A percentile compares a stretch with the other conserved stretches of the same genome.
Conservation (phyloP, 1,284 basidiomycete genomes). For the Xerocomus amazonicus region DNA sequence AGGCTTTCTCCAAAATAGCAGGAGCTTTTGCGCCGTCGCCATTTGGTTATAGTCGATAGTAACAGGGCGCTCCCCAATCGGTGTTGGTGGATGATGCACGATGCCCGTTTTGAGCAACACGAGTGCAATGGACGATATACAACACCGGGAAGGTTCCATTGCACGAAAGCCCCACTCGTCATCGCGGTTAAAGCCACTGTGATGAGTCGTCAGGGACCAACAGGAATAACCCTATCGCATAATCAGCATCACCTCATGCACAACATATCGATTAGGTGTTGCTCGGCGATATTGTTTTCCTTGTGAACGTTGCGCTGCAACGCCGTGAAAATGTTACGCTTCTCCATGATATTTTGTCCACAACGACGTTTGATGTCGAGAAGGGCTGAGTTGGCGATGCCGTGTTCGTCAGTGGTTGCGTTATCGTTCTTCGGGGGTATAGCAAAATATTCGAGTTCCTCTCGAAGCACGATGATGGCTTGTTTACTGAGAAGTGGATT, state of each 20-base stretch:
- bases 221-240: constrained; percentile 14
- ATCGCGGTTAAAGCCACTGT: constrained; percentile 91
- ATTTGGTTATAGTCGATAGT: constrained; percentile 90
- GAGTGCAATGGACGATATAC: constrained; percentile 96
- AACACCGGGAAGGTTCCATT: constrained; percentile 91
- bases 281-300: constrained; percentile 98
- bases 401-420: constrained; percentile 70
- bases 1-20: constrained; percentile 98
- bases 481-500: constrained; percentile 95
- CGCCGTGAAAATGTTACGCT: constrained; percentile 94
- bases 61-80: constrained; percentile 59
- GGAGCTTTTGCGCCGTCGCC: constrained; percentile 94
- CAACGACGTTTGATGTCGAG: constrained; percentile 79
- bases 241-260: constrained; percentile 82
- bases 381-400: constrained; percentile 73
- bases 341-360: constrained; percentile 85
- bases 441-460: constrained; percentile 98
- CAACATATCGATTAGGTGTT: constrained; percentile 99
- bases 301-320: constrained; percentile 98
- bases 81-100: constrained; percentile 55
- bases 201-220: constrained; percentile 15
- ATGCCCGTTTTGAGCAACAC: constrained; percentile 98
- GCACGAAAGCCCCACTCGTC: constrained; percentile 98
- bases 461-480: constrained; percentile 96
- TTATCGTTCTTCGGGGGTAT: constrained; percentile 76